Conservation (phyloP, 108 stramenopile genomes). For the Conticribra weissflogii region DNA sequence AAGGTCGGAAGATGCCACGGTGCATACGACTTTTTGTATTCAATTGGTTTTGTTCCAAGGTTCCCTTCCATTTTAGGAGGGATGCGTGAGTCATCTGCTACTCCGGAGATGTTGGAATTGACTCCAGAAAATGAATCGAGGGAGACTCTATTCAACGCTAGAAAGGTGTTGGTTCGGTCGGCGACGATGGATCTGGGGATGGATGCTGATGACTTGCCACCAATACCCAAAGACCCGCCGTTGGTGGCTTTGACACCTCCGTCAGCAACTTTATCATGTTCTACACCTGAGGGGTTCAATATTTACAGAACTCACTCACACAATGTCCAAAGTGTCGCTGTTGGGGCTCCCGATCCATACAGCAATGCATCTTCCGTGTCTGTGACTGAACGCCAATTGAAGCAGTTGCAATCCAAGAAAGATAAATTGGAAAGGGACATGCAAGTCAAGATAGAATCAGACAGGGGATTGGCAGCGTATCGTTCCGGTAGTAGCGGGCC, state of each 20-base stretch:
- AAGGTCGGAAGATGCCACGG: constrained; percentile 62
- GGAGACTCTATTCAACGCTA: constrained; percentile 39
- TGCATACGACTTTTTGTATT: constrained; percentile 65
- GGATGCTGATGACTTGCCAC: constrained; percentile 48
- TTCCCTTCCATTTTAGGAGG: constrained; percentile 28
- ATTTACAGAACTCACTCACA: constrained; percentile 65
- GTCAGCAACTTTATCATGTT: neutral
- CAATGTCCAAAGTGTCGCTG: constrained; percentile 68
- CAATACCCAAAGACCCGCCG: constrained; percentile 15
- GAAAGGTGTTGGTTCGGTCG: constrained; percentile 46
- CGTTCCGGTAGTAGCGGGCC: constrained; percentile 36
- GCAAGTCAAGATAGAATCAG: constrained; percentile 43
- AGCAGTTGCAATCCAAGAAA: constrained; percentile 49
- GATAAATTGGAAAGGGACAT: constrained; percentile 60
- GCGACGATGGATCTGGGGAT: constrained; percentile 54
- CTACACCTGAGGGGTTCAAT: constrained; percentile 51
- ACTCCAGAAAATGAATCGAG: constrained; percentile 45
- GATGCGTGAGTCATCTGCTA: neutral
- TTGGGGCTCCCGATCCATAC: constrained; percentile 63
- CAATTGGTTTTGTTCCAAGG: constrained; percentile 63
- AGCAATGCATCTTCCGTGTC: constrained; percentile 48
- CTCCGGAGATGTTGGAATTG: constrained; percentile 44
- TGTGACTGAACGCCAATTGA: constrained; percentile 52
- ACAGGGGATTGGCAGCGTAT: constrained; percentile 62
- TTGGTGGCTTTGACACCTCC: neutral